These are phyloP conservation scores for Hanseniaspora hatyaiensis DNA, from an alignment of 805 yeast genomes.

Conservation along the genomic window DNA sequence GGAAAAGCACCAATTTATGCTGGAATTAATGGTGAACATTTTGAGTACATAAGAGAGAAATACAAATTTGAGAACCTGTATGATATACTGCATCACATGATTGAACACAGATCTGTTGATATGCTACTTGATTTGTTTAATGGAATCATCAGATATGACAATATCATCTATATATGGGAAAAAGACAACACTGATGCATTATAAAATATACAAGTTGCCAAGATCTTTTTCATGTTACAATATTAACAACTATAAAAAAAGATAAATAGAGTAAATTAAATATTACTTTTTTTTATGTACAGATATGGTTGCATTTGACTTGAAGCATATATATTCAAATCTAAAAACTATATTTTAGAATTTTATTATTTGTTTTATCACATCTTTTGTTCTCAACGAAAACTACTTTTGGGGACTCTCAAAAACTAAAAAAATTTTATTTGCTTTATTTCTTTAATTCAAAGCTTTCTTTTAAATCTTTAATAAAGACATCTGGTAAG, in stretches of 20 bases:
- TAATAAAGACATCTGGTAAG: not conserved
- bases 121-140: constrained; percentile 20
- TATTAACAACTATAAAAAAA: too few species aligned
- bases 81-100: constrained; percentile 17
- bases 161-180: constrained; percentile 27
- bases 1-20: constrained; percentile 32
- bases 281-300: too few species aligned
- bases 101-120: constrained; percentile 18
- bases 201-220: not conserved
- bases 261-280: too few species aligned
- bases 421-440: too few species aligned
- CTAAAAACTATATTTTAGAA: too few species aligned
- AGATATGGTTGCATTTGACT: too few species aligned
- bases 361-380: too few species aligned
- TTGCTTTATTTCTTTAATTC: constrained; percentile 3
- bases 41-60: constrained; percentile 20
- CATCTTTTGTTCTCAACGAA: too few species aligned
- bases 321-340: too few species aligned
- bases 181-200: not conserved
- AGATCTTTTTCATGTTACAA: not conserved
- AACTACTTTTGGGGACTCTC: too few species aligned
- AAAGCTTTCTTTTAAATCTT: constrained; percentile 1
- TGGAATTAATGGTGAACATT: constrained; percentile 31
- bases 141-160: constrained; percentile 22
- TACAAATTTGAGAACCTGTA: constrained; percentile 18